Evolutionary conservation across 208 protist species (phyloP).

Genomic region (Novymonas esmeraldas): DNA sequence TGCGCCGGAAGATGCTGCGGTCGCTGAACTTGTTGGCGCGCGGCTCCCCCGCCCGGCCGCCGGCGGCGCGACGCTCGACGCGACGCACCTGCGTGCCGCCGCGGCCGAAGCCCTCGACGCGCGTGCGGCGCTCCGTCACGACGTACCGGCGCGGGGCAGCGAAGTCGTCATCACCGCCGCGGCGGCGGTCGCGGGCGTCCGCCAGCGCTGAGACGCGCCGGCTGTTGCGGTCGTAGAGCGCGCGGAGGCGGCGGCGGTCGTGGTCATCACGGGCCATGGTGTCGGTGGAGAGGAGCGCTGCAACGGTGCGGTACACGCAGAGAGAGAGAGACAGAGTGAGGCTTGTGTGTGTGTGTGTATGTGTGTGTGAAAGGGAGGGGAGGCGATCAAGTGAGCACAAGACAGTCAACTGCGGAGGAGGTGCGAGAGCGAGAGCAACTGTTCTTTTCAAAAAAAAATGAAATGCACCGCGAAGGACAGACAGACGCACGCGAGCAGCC

Average conservation of each 20-base stretch:
- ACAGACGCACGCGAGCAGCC: not conserved
- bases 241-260: slow-evolving; percentile 78
- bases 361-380: not conserved
- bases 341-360: not conserved
- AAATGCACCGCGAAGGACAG: not conserved
- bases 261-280: slow-evolving; percentile 75
- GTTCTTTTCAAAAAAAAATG: no score
- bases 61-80: slow-evolving; percentile 34
- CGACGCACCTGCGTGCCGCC: slow-evolving; percentile 69
- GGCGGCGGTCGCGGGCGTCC: slow-evolving; percentile 72
- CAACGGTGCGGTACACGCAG: not conserved
- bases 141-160: slow-evolving; percentile 76
- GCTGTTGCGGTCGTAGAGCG: slow-evolving; percentile 82
- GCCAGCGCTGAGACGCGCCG: slow-evolving; percentile 70
- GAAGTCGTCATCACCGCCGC: slow-evolving; percentile 46
- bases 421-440: no score
- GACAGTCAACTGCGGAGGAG: no score
- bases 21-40: slow-evolving; percentile 64
- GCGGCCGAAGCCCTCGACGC: slow-evolving; percentile 81
- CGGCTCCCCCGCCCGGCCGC: not conserved
- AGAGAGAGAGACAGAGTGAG: not conserved
- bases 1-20: slow-evolving; percentile 59
- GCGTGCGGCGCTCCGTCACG: slow-evolving; percentile 75
- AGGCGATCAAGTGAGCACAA: no score
- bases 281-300: not conserved